Conservation (phyloP, 2,329 filamentous ascomycete genomes). For the Sphaceloma murrayae region DNA sequence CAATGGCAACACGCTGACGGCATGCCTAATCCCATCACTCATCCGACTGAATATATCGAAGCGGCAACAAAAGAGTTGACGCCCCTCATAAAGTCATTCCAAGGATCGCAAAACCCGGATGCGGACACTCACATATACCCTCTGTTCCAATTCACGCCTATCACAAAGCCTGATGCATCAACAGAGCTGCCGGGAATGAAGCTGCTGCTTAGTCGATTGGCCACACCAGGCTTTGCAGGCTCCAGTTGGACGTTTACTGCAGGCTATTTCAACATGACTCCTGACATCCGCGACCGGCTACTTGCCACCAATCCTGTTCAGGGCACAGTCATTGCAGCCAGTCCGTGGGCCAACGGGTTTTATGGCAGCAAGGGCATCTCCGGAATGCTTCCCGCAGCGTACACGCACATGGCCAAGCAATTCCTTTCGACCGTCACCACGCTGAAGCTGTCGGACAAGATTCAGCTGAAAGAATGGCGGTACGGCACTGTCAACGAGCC, state of each 20-base stretch:
- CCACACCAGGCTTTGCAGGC: conserved; percentile 51
- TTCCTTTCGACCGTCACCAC: conserved; percentile 59
- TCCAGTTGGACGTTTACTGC: conserved; percentile 94
- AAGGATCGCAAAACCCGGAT: conserved; percentile 24
- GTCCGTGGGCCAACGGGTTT: conserved; percentile 90
- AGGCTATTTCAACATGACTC: conserved; percentile 95
- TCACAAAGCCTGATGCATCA: conserved; percentile 68
- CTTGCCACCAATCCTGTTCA: conserved; percentile 59
- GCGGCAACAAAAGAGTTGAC: conserved; percentile 58
- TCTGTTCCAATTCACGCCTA: conserved; percentile 75
- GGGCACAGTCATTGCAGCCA: conserved; percentile 84
- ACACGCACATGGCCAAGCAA: conserved; percentile 73
- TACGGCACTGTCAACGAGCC: conserved; percentile 69
- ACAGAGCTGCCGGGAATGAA: conserved; percentile 81
- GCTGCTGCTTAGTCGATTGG: conserved; percentile 60
- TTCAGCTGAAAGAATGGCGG: conserved; percentile 80
- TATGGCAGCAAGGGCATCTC: conserved; percentile 81
- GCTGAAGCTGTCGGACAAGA: conserved; percentile 46
- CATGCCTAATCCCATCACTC: conserved; percentile 62
- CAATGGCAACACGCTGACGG: conserved; percentile 69
- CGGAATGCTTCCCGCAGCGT: conserved; percentile 82
- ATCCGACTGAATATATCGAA: conserved; percentile 59
- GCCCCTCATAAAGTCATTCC: conserved; percentile 50
- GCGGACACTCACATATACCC: conserved; percentile 72
- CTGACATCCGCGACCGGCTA: conserved; percentile 68